Evolutionary conservation across 1,284 basidiomycete species (phyloP), one percentile per base, ranked within the genome.

Genomic region (Meira nashicola): DNA sequence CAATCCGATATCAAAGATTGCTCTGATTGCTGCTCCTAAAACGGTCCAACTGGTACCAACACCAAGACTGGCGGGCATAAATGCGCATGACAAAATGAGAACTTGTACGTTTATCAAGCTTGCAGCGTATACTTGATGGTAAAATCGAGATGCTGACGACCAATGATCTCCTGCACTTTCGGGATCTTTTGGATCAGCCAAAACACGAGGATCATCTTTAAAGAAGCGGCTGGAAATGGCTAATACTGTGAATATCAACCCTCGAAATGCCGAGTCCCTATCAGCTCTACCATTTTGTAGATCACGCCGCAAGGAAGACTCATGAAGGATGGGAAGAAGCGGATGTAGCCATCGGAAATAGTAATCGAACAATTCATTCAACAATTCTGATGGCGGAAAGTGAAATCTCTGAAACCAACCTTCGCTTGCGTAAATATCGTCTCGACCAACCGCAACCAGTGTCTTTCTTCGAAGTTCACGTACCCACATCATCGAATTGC

Each of bases 81-180:
- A 74, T 2, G 68, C 67, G 8, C 64, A 59, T 4, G 70, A 68
- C 12, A 74, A 46, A 44, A 72, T 58, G 59, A 74, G 63, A 17
- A 74, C 70, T 53, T 74, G 71, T 5, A 74, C 67, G 21, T 74
- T 74, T 63, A 71, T 72, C 39, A 74, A 55, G 28, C 64, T 67
- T 7, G 71, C 71, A 12, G 70, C 67, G 33, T 65, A 70, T 8
- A 70, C 70, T 48, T 74, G 70, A 48, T 74, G 71, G 46, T 74
- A 71, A 15, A 72, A 65, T 14, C 71, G 59, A 55, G 65, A 68
- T 14, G 64, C 71, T 12, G 70, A 66, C n/a, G 71, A 70, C 55
- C 64, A 74, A 50, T 72, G 66, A 44, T 74, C 71, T 25, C 71
- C 70, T 0, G 68, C 70, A 0, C 66, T 67, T n/a, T 64, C 57